Conservation (phyloP, 1,284 basidiomycete genomes). For the Sporisorium graminicola region DNA sequence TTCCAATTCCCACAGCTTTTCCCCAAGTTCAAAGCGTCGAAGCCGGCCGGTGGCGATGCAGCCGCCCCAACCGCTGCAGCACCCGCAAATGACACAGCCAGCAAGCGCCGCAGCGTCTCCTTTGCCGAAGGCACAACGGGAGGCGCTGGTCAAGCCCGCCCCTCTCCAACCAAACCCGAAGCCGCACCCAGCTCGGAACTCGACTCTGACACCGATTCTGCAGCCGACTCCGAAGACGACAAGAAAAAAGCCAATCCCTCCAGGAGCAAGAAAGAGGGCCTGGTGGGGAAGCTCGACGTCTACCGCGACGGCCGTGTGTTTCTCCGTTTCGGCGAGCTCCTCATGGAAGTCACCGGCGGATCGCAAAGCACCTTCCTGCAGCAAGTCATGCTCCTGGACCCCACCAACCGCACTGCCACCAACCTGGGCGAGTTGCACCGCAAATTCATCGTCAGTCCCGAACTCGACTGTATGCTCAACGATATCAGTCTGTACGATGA, state of each 20-base stretch:
- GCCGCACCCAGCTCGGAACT: conserved; percentile 11
- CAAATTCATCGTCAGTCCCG: conserved; percentile 86
- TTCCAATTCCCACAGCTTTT: conserved; percentile 94
- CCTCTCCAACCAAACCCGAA: conserved; percentile 19
- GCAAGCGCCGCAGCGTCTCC: conserved; percentile 50
- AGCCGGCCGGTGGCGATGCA: conserved; percentile 1
- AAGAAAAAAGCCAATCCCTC: conserved; percentile 28
- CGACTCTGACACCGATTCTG: conserved; percentile 21
- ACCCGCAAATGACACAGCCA: background rate
- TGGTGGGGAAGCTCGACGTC: conserved; percentile 62
- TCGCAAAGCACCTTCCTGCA: conserved; percentile 90
- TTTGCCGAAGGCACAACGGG: conserved; percentile 61
- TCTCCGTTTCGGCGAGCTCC: conserved; percentile 59
- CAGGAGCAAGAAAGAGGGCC: conserved; percentile 42
- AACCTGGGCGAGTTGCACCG: conserved; percentile 87
- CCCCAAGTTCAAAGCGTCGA: conserved; percentile 76
- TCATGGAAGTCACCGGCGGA: conserved; percentile 76
- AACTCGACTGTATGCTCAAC: conserved; percentile 82
- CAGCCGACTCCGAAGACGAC: conserved; percentile 20
- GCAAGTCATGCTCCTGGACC: conserved; percentile 83
- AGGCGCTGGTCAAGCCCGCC: conserved; percentile 35
- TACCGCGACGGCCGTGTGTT: conserved; percentile 63
- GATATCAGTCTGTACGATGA: conserved; percentile 68
- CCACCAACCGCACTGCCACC: conserved; percentile 75
- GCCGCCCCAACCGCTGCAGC: conserved; percentile 8